Conservation (phyloP, 371 early-diverging fungal species). For the Haplosporangium sp. region DNA sequence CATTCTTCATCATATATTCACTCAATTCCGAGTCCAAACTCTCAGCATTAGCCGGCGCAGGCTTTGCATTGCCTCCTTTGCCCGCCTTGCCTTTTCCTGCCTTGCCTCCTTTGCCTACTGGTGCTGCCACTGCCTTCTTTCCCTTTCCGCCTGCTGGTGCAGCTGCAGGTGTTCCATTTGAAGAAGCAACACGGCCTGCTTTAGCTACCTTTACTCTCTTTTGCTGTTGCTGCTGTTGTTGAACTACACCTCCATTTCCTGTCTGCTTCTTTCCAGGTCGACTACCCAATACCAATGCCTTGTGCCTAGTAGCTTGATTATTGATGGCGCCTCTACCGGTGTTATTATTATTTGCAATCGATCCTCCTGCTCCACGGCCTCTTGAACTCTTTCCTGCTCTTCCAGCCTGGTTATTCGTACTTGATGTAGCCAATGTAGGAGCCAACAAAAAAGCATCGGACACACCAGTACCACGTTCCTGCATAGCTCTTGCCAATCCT, state of each 20-base stretch:
- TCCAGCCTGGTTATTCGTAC: background rate
- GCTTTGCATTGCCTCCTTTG: slow-evolving; percentile 10
- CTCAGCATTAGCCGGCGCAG: slow-evolving; percentile 4
- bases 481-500: slow-evolving; percentile 53
- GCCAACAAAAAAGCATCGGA: slow-evolving; percentile 34
- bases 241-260: slow-evolving; percentile 10
- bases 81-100: slow-evolving; percentile 16
- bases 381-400: background rate
- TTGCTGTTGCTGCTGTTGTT: background rate
- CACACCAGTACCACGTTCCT: slow-evolving; percentile 50
- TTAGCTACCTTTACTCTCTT: background rate
- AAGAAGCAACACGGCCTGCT: slow-evolving; percentile 2
- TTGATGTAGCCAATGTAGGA: slow-evolving; percentile 1
- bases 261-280: slow-evolving; percentile 22
- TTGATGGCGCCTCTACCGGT: background rate
- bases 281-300: slow-evolving; percentile 26
- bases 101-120: slow-evolving; percentile 11
- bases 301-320: slow-evolving; percentile 28
- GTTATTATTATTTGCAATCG: background rate
- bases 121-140: slow-evolving; percentile 8
- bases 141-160: slow-evolving; percentile 5
- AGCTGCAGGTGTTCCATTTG: slow-evolving; percentile 4
- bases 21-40: slow-evolving; percentile 39
- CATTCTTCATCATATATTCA: slow-evolving; percentile 48
- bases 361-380: background rate